Percentiles rank a stretch among this genome's conserved stretches.
Conservation (phyloP, 257 asterid genomes). For the Parsonsia alboflavescens region DNA sequence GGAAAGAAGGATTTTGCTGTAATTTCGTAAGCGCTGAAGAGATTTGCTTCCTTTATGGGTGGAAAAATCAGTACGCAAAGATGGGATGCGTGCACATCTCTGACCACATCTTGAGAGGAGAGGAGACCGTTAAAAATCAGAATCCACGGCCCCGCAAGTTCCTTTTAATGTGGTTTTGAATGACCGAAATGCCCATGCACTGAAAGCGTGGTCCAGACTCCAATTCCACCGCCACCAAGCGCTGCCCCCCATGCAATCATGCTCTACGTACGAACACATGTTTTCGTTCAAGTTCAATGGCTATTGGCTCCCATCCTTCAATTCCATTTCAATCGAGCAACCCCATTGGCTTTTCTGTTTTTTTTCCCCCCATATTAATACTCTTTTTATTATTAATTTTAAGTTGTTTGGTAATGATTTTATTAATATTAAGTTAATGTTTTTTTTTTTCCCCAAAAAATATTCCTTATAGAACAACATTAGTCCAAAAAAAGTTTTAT, state of each 20-base stretch:
- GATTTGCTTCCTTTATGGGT: not conserved
- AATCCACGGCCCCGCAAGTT: not conserved
- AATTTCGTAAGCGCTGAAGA: not conserved
- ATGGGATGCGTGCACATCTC: not conserved
- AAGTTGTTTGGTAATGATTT: too few relatives aligned
- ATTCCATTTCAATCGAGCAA: too few relatives aligned
- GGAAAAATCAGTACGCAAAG: not conserved
- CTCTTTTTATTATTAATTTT: too few relatives aligned
- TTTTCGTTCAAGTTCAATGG: not conserved
- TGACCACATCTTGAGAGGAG: not conserved
- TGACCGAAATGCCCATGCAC: not conserved
- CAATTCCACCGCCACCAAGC: not conserved
- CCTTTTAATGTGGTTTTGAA: too few relatives aligned
- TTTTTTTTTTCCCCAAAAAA: too few relatives aligned
- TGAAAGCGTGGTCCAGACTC: constrained; percentile 2
- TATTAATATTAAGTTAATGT: too few relatives aligned
- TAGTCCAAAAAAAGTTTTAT: too few relatives aligned
- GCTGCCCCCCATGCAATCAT: not conserved
- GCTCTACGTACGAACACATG: not conserved
- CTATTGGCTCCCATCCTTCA: too few relatives aligned
- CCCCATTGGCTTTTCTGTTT: too few relatives aligned
- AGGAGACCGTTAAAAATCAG: constrained; percentile 5
- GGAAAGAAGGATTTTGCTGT: not conserved
- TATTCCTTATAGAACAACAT: too few relatives aligned
- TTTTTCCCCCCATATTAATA: too few relatives aligned